These are phyloP conservation scores for Candida sp. DNA, from an alignment of 1,139 yeast species.

Conservation along the genomic window DNA sequence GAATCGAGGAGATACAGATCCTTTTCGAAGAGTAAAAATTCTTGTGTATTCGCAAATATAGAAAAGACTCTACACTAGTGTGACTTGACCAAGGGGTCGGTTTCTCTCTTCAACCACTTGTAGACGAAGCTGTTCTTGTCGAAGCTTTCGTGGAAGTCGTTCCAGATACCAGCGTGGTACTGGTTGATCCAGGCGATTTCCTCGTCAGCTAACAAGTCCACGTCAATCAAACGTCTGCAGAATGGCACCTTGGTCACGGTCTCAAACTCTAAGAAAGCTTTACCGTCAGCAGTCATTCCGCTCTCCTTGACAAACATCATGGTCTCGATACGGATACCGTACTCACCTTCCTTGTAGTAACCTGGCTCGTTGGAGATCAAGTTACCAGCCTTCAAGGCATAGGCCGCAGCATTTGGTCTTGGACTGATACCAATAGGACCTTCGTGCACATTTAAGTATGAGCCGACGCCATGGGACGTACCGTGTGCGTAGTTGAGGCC, in stretches of 20 bases:
- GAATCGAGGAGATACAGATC: constrained; percentile 82
- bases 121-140: constrained; percentile 57
- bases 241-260: constrained; percentile 93
- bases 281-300: constrained; percentile 48
- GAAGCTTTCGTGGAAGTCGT: constrained; percentile 50
- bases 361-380: constrained; percentile 96
- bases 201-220: constrained; percentile 47
- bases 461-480: constrained; percentile 98
- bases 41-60: no score
- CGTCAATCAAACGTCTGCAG: constrained; percentile 31
- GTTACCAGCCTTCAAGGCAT: constrained; percentile 70
- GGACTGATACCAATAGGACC: constrained; percentile 95
- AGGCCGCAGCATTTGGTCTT: constrained; percentile 50
- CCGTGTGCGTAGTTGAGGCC: constrained; percentile 97
- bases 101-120: constrained; percentile 81
- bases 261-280: constrained; percentile 73
- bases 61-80: no score
- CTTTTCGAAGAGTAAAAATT: constrained; percentile 58
- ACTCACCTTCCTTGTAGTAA: constrained; percentile 88
- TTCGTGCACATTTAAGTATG: constrained; percentile 93
- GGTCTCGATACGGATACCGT: constrained; percentile 94
- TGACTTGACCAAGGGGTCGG: constrained; percentile 38
- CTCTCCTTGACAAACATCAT: constrained; percentile 67
- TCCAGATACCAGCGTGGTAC: constrained; percentile 70
- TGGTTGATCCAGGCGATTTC: constrained; percentile 73